These are phyloP conservation scores for Nannochloropsis salina DNA, from an alignment of 108 stramenopile genomes.

Conservation along the genomic window DNA sequence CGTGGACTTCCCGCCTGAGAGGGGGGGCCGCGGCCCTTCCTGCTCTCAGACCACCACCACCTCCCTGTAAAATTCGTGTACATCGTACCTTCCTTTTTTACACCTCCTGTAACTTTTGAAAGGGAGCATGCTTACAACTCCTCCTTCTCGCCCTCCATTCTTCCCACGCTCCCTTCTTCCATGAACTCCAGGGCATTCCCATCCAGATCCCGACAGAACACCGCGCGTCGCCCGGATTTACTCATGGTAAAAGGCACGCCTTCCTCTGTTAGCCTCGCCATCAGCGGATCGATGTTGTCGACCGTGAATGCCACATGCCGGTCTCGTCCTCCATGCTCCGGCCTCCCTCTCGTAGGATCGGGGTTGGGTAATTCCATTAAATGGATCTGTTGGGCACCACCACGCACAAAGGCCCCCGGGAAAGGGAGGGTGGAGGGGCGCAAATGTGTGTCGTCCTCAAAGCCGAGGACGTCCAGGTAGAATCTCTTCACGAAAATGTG, in stretches of 20 bases:
- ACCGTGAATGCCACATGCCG: constrained; percentile 49
- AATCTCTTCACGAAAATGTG: constrained; percentile 24
- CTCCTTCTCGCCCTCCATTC: not conserved
- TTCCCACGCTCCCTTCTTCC: not conserved
- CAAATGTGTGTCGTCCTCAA: constrained; percentile 40
- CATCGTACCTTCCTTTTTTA: no score
- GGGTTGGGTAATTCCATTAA: constrained; percentile 47
- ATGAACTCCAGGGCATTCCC: constrained; percentile 46
- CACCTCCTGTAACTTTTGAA: no score
- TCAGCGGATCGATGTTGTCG: constrained; percentile 32
- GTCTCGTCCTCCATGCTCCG: constrained; percentile 50
- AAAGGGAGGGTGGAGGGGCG: constrained; percentile 46
- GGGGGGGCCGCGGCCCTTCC: no score
- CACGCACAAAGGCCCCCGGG: constrained; percentile 45
- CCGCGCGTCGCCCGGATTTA: constrained; percentile 42
- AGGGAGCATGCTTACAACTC: not conserved
- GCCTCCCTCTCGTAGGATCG: constrained; percentile 40
- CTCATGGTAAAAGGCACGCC: constrained; percentile 41
- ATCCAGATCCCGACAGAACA: constrained; percentile 43
- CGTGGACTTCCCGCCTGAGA: no score
- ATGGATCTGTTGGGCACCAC: constrained; percentile 43
- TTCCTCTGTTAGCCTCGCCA: constrained; percentile 20
- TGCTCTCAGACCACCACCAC: no score
- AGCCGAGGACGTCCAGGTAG: constrained; percentile 41
- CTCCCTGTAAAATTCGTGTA: no score